Base-by-base conservation (phyloP, 805 yeast genomes). In the Wickerhamiella galacta region DNA sequence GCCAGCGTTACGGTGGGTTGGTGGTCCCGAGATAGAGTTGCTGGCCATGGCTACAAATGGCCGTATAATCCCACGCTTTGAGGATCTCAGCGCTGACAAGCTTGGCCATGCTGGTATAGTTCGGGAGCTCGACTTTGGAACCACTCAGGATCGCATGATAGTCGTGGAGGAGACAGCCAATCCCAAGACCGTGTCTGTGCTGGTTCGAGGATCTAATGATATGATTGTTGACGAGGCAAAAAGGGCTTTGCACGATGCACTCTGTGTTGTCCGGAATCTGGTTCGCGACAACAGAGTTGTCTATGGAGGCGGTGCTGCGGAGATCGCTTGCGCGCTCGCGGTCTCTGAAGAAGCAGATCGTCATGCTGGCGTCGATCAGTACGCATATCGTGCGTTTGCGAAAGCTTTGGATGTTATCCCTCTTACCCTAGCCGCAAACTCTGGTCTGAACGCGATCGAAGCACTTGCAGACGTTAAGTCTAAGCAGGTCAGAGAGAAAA, bases 241-340 rank as follows among this genome's bases (percentile, higher is more conserved):
- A 43, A 76, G 99, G 56, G 95, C 98, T 1, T 65, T 90, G 38
- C 96, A 90, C 50, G 99, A 90, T 54, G 80, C 98, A 6, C 62
- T 90, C 37, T 87, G 98, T 61, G 99, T 92, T 28, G 98, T 90
- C 19, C 78, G 98, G 61, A 92, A 90, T 60, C 69, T 90, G 53
- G 76, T 92, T 32, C 72, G 75, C 48, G 96, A 92, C 56, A 76
- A 73, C 53, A 70, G 95, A 56, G 81, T 90, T 29, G 95, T 92
- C n/a, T 90, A 90, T 51, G 99, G 99, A 42, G 99, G 99, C 47
- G 99, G 99, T 45, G 93, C 98, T 16, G 92, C 96, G 23, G 99
- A 90, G 61, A 74, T 90, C 33, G 68, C 94, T 2, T 78, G 93
- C 63, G 83, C 96, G 10, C 60, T 90, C 45, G 92, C 90, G 12